Evolutionary conservation across 768 basidiomycete genomes (phyloP).

Genomic region (Lentinula raphanica): DNA sequence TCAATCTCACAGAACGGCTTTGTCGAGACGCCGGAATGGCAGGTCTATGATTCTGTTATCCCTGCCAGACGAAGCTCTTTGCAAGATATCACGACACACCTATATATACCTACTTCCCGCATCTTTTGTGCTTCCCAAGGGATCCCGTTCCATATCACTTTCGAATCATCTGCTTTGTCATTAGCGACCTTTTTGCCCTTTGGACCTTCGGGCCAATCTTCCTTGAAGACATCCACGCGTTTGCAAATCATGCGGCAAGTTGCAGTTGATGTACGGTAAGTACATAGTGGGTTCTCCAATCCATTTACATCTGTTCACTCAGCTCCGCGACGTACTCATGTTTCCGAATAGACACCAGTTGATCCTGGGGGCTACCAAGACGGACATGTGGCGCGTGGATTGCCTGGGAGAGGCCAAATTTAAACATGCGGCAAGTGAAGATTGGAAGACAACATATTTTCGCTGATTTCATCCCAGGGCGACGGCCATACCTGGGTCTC

Average conservation of each 20-base stretch:
- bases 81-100: slow-evolving; percentile 35
- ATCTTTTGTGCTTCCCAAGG: slow-evolving; percentile 51
- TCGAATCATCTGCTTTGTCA: slow-evolving; percentile 51
- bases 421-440: slow-evolving; percentile 37
- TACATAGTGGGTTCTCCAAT: neutral
- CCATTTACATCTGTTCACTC: neutral
- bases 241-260: slow-evolving; percentile 64
- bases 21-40: slow-evolving; percentile 44
- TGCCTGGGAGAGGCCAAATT: slow-evolving; percentile 62
- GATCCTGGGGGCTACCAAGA: slow-evolving; percentile 43
- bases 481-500: slow-evolving; percentile 58
- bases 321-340: neutral
- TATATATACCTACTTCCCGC: slow-evolving; percentile 53
- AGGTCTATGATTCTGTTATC: slow-evolving; percentile 35
- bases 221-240: slow-evolving; percentile 37
- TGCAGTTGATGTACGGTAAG: slow-evolving; percentile 58
- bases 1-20: slow-evolving; percentile 33
- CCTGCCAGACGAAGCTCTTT: slow-evolving; percentile 29
- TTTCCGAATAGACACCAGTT: slow-evolving; percentile 35
- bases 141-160: slow-evolving; percentile 65
- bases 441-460: neutral
- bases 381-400: slow-evolving; percentile 67
- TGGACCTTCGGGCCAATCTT: slow-evolving; percentile 39
- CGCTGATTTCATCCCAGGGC: slow-evolving; percentile 33
- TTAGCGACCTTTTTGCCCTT: slow-evolving; percentile 58